Conservation (phyloP, 768 basidiomycete species). For the Lentinus tigrinus region DNA sequence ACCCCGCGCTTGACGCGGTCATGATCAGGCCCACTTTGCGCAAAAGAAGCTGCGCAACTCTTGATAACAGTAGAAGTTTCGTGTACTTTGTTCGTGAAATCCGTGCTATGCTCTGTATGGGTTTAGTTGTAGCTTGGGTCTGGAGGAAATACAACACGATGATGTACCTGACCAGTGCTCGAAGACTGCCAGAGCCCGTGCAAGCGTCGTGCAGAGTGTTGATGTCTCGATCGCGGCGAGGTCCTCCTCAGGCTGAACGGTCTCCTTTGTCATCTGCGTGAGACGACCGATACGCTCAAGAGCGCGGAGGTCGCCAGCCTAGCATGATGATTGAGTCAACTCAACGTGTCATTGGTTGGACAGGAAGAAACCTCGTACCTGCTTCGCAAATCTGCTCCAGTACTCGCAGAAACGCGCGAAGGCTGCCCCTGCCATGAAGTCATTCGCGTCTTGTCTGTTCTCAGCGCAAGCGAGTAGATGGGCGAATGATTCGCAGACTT, state of each 20-base stretch:
- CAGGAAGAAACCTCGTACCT: constrained; percentile 35
- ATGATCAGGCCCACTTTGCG: constrained; percentile 32
- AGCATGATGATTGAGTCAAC: too few relatives aligned
- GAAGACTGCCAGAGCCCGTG: constrained; percentile 43
- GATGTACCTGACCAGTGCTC: constrained; percentile 31
- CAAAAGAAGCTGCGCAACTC: constrained; percentile 8
- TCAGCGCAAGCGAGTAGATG: constrained; percentile 44
- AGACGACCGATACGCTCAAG: constrained; percentile 42
- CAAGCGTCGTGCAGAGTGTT: constrained; percentile 41
- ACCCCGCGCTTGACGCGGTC: constrained; percentile 61
- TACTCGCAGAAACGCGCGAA: constrained; percentile 70
- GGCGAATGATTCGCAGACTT: constrained; percentile 44
- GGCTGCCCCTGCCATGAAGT: constrained; percentile 47
- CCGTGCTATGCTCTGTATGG: constrained; percentile 2
- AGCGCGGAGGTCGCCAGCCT: constrained; percentile 25
- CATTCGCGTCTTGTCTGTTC: constrained; percentile 31
- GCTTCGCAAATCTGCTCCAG: constrained; percentile 67
- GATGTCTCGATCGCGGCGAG: constrained; percentile 28
- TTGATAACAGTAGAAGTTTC: constrained; percentile 5
- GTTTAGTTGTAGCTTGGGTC: too few relatives aligned
- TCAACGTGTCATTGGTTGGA: not conserved
- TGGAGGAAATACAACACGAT: too few relatives aligned
- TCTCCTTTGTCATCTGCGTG: not conserved
- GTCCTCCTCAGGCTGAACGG: constrained; percentile 29
- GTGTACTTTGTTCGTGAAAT: constrained; percentile 1